Conservation (phyloP, 441 rosid species). For the Arabidopsis hybrid region DNA sequence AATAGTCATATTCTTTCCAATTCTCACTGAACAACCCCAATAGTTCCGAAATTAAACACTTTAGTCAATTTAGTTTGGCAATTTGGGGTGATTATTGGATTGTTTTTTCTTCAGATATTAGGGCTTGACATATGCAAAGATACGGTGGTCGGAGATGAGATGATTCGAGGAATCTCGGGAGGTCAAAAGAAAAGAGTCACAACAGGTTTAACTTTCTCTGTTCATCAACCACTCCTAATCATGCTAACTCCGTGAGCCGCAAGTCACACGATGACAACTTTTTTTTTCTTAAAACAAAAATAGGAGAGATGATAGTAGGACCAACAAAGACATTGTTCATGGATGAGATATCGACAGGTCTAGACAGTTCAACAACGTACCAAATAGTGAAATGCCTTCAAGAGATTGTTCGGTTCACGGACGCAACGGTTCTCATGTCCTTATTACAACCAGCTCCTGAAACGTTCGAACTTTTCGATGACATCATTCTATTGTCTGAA, state of each 20-base stretch:
- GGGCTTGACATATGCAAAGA: slow-evolving; percentile 96
- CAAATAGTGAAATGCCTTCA: slow-evolving; percentile 91
- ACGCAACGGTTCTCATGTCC: slow-evolving; percentile 85
- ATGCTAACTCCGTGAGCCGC: slow-evolving; percentile 23
- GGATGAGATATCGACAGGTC: slow-evolving; percentile 98
- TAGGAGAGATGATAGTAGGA: slow-evolving; percentile 99
- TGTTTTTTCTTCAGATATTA: slow-evolving; percentile 58
- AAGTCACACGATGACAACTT: neutral
- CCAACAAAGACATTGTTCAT: slow-evolving; percentile 88
- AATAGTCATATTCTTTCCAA: slow-evolving; percentile 11
- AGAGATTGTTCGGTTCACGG: slow-evolving; percentile 76
- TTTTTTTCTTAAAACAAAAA: neutral
- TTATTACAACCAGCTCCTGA: slow-evolving; percentile 96
- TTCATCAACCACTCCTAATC: neutral
- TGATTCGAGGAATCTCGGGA: slow-evolving; percentile 89
- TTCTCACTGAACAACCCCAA: slow-evolving; percentile 20
- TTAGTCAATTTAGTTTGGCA: slow-evolving; percentile 16
- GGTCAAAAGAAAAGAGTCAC: slow-evolving; percentile 96
- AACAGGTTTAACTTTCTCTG: slow-evolving; percentile 54
- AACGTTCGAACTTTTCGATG: slow-evolving; percentile 90
- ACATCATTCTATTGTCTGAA: slow-evolving; percentile 77
- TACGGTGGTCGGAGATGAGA: slow-evolving; percentile 86
- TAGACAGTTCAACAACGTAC: slow-evolving; percentile 92
- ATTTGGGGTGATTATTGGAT: neutral
- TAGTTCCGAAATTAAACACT: neutral